Conservation (phyloP, 768 basidiomycete genomes). For the Rhizopogon vulgaris region DNA sequence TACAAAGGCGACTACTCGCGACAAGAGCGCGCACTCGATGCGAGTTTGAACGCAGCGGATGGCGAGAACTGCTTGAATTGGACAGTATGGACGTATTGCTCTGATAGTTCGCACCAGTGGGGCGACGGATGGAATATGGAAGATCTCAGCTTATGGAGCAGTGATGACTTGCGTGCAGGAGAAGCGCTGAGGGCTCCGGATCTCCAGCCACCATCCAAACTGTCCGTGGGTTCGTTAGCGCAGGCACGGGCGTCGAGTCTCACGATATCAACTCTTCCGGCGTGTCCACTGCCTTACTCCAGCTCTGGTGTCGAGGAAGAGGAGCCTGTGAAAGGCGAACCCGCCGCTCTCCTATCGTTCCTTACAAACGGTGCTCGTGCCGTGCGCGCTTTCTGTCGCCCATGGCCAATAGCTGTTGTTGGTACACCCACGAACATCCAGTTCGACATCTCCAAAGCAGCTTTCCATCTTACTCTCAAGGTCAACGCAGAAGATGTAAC, state of each 20-base stretch:
- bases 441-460: constrained; percentile 70
- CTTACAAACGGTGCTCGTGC: constrained; percentile 85
- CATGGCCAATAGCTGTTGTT: constrained; percentile 72
- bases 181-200: background rate
- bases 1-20: constrained; percentile 66
- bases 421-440: constrained; percentile 60
- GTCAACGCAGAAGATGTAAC: constrained; percentile 56
- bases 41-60: constrained; percentile 73
- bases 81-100: constrained; percentile 86
- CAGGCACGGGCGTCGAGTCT: constrained; percentile 12
- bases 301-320: background rate
- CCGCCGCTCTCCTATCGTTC: constrained; percentile 39
- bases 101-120: constrained; percentile 80
- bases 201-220: background rate
- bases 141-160: constrained; percentile 85
- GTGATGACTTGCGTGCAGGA: constrained; percentile 51
- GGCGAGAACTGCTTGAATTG: constrained; percentile 70
- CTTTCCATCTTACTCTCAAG: constrained; percentile 61
- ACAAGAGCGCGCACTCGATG: constrained; percentile 85
- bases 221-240: constrained; percentile 1
- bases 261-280: constrained; percentile 16
- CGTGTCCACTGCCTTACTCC: constrained; percentile 12
- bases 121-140: constrained; percentile 98
- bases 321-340: background rate
- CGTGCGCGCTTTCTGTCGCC: constrained; percentile 76